These are phyloP conservation scores for Aspergillus pseudotamarii DNA, from an alignment of 2,329 filamentous ascomycete species.

Conservation along the genomic window DNA sequence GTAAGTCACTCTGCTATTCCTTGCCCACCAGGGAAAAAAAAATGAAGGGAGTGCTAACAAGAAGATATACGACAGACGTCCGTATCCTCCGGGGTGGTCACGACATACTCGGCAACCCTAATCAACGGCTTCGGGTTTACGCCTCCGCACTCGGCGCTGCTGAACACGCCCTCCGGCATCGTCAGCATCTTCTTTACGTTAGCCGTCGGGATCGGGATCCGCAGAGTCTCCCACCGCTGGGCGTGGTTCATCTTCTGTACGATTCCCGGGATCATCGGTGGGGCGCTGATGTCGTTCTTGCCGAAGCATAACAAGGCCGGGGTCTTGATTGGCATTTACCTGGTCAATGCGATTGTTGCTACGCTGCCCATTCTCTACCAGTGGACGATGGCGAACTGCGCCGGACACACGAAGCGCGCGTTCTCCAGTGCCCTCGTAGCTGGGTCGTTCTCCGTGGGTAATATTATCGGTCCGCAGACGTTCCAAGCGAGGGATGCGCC, in stretches of 20 bases:
- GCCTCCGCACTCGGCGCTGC: slow-evolving; percentile 45
- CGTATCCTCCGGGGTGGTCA: slow-evolving; percentile 47
- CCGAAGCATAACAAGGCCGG: slow-evolving; percentile 44
- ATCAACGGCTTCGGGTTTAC: slow-evolving; percentile 46
- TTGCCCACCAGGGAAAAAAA: background rate
- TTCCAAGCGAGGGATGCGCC: slow-evolving; percentile 44
- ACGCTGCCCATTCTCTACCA: slow-evolving; percentile 50
- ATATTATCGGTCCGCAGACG: slow-evolving; percentile 39
- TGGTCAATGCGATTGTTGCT: slow-evolving; percentile 49
- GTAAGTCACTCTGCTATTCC: background rate
- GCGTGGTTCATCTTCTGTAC: slow-evolving; percentile 47
- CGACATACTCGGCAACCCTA: slow-evolving; percentile 50
- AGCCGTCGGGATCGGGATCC: slow-evolving; percentile 44
- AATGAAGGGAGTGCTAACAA: background rate
- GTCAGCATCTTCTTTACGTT: slow-evolving; percentile 47
- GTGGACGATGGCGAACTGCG: slow-evolving; percentile 52
- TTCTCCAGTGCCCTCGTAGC: slow-evolving; percentile 51
- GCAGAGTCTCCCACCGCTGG: slow-evolving; percentile 44
- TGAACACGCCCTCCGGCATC: slow-evolving; percentile 48
- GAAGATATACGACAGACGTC: slow-evolving; percentile 6
- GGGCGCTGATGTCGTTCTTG: slow-evolving; percentile 40
- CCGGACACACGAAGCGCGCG: slow-evolving; percentile 55
- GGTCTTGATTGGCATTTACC: slow-evolving; percentile 49
- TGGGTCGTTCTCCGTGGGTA: slow-evolving; percentile 49
- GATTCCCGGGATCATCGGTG: slow-evolving; percentile 53